Conservation (phyloP, 371 early-diverging fungal genomes). For the Cladochytrium tenue region DNA sequence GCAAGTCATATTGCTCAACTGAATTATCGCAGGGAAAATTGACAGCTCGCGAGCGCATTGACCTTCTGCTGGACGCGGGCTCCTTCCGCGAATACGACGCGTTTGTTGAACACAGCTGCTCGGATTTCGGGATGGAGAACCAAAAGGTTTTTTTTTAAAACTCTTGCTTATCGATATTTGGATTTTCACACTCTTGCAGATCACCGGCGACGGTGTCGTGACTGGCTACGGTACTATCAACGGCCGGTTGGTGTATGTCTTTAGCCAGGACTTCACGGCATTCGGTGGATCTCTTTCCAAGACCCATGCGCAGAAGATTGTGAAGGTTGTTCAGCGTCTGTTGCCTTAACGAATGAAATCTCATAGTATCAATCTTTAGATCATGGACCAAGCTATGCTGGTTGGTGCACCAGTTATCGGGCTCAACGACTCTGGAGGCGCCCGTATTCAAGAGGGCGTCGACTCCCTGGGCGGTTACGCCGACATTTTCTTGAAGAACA, state of each 20-base stretch:
- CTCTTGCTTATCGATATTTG: constrained; percentile 6
- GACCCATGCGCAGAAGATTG: constrained; percentile 89
- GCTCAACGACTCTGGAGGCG: constrained; percentile 95
- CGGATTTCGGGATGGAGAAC: constrained; percentile 89
- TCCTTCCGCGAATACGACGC: constrained; percentile 92
- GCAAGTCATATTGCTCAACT: neutral
- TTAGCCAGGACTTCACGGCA: constrained; percentile 93
- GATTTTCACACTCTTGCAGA: constrained; percentile 32
- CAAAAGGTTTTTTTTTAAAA: constrained; percentile 53
- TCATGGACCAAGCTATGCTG: constrained; percentile 93
- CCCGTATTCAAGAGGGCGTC: constrained; percentile 97
- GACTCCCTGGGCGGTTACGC: constrained; percentile 95
- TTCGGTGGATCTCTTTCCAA: constrained; percentile 89
- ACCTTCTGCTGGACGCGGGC: constrained; percentile 79
- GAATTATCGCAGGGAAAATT: constrained; percentile 76
- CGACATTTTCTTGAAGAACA: constrained; percentile 91
- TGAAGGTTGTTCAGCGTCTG: constrained; percentile 56
- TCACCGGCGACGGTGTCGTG: constrained; percentile 94
- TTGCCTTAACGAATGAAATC: constrained; percentile 3
- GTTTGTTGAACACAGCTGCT: constrained; percentile 93
- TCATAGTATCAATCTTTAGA: constrained; percentile 21
- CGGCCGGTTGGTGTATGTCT: constrained; percentile 89
- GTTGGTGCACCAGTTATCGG: constrained; percentile 95
- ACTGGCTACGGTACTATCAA: constrained; percentile 93
- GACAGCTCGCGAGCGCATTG: constrained; percentile 92